Percentiles rank a stretch among this genome's conserved stretches.
Conservation (phyloP, 768 basidiomycete species). For the Myochromella boudieri region DNA sequence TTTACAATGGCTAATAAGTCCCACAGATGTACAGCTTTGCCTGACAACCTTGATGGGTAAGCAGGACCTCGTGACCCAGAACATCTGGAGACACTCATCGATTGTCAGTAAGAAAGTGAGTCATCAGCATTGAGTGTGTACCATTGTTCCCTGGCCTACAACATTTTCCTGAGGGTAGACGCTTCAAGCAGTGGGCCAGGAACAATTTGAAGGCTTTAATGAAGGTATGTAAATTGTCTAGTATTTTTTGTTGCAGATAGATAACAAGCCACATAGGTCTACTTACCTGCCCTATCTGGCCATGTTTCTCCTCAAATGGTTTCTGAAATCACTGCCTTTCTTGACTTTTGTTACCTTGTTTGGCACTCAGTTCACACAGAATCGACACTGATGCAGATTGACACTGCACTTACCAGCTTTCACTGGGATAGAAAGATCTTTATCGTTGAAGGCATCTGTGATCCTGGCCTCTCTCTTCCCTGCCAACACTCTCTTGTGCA, state of each 20-base stretch:
- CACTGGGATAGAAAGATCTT: no score
- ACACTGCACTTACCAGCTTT: conserved; percentile 12
- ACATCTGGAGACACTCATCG: conserved; percentile 20
- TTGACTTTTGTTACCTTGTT: conserved; percentile 27
- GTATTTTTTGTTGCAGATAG: background rate
- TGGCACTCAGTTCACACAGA: no score
- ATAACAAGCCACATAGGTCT: conserved; percentile 18
- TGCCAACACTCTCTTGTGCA: no score
- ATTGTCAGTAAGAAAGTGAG: no score
- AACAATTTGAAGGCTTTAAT: conserved; percentile 29
- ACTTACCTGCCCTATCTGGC: conserved; percentile 21
- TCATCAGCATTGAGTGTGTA: no score
- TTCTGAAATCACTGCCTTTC: conserved; percentile 15
- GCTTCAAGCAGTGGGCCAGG: no score
- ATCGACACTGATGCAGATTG: no score
- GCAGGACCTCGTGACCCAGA: conserved; percentile 10
- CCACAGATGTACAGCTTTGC: conserved; percentile 10
- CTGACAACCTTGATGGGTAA: conserved; percentile 17
- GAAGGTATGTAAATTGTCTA: conserved; percentile 21
- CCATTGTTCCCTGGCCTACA: conserved; percentile 3
- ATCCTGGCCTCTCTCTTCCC: conserved; percentile 16
- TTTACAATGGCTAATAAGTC: background rate
- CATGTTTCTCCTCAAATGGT: conserved; percentile 22
- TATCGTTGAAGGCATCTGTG: conserved; percentile 10
- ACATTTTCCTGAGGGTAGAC: conserved; percentile 1